Conservation (phyloP, 2,329 filamentous ascomycete species). For the Fusarium sp. region DNA sequence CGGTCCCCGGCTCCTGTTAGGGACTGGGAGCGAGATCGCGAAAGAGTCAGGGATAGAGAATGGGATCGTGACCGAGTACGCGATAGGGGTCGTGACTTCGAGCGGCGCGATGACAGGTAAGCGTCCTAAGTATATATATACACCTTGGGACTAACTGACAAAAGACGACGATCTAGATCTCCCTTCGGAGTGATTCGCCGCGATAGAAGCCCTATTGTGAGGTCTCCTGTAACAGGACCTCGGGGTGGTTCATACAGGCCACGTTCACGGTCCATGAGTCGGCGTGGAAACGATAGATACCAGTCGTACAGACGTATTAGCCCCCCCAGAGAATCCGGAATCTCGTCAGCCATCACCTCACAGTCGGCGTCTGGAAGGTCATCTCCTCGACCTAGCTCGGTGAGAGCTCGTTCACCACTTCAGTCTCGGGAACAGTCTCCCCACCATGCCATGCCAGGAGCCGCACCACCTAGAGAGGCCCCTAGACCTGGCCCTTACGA, state of each 20-base stretch:
- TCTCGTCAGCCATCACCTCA: slow-evolving; percentile 63
- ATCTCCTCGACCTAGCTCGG: slow-evolving; percentile 62
- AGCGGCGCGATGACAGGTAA: slow-evolving; percentile 57
- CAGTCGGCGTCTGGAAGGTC: slow-evolving; percentile 63
- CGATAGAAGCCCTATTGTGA: slow-evolving; percentile 48
- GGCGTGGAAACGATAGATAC: slow-evolving; percentile 59
- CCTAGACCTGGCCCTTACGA: slow-evolving; percentile 46
- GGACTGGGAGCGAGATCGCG: slow-evolving; percentile 51
- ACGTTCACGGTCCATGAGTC: slow-evolving; percentile 63
- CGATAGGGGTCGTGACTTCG: slow-evolving; percentile 52
- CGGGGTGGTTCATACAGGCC: slow-evolving; percentile 61
- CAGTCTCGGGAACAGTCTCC: slow-evolving; percentile 55
- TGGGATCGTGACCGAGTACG: slow-evolving; percentile 48
- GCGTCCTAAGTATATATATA: slow-evolving; percentile 3
- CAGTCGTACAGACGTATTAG: slow-evolving; percentile 60
- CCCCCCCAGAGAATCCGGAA: slow-evolving; percentile 60
- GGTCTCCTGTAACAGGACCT: slow-evolving; percentile 45
- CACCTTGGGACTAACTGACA: slow-evolving; percentile 33
- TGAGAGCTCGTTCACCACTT: slow-evolving; percentile 60
- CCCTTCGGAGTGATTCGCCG: slow-evolving; percentile 56
- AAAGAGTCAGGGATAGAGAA: slow-evolving; percentile 47
- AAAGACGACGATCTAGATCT: slow-evolving; percentile 66
- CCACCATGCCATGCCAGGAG: slow-evolving; percentile 42
- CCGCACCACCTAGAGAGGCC: slow-evolving; percentile 45
- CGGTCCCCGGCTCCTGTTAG: slow-evolving; percentile 53